Base-by-base conservation (phyloP, 1,284 basidiomycete genomes). In the Earliella scabrosa region DNA sequence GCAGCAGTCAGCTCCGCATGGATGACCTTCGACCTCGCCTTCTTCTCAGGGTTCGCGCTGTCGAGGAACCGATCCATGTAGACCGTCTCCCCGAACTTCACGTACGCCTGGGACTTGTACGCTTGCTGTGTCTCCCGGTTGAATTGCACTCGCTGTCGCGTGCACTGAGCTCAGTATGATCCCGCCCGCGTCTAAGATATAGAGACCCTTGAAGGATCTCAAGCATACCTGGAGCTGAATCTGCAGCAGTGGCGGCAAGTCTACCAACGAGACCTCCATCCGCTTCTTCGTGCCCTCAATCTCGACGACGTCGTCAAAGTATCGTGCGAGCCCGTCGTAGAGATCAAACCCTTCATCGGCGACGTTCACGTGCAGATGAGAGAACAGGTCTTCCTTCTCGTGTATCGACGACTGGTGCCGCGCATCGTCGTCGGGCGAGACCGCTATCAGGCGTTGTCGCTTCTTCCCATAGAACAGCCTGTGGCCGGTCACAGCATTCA, bases 81-180 rank as follows among this genome's bases (percentile, higher is more conserved):
- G 7, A 99, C 79, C 11, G 85, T 90, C 71, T 97, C 92, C 5
- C 81, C 87, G 68, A 97, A 97, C 65, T 90, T 91, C 62, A 99
- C 87, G 68, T 96, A 97, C 1, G 94, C 95, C 69, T 99, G 97
- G 10, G 92, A 95, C 73, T 99, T 99, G 77, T 92, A 96, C 16
- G 95, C 88, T 60, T 95, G 88, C 54, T 92, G 79, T 0, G 88
- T 92, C 63, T 90, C 88, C 14, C 94, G 84, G 71, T 99, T 96
- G 76, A 97, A 99, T 85, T 98, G 97, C 1, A 96, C 97, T 58
- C 97, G 83, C 92, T 98, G n/a, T n/a, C n/a, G n/a, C n/a, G n/a
- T n/a, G 64, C 14, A 32, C 8, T 36, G 7, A 24, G 14, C 7
- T 41, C 34, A 34, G 58, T 41, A 18, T 40, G 52, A 29, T 34